Base-by-base conservation (phyloP, 352 stramenopile genomes). In the Pythium aphanidermatum region DNA sequence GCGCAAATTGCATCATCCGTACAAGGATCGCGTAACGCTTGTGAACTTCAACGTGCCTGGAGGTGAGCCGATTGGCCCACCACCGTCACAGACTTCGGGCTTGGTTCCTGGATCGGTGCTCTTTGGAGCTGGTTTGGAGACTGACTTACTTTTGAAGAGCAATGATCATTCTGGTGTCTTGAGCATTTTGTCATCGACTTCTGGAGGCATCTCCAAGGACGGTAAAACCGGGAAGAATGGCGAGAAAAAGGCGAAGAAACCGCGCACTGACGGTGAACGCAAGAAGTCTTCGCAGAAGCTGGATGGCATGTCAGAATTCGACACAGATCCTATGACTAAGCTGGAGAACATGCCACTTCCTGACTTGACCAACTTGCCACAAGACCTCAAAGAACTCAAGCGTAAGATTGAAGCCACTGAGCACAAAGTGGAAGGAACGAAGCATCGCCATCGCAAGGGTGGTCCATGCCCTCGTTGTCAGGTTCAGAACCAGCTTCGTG, bases 341-440 rank as follows among this genome's bases (percentile, higher is more conserved):
- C 33, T 60, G 1, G 61, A 91, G 41, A 85, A 80, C 42, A 37
- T 88, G 40, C 75, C 79, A 9, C 49, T 91, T 26, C 79, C 79
- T 7, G 79, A 91, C 31, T 52, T 87, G 40, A 80, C 61, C 9
- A 88, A 88, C 47, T 55, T 91, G 21, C 79, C 79, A 2, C 74
- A 88, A 53, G 79, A 91, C 33, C 55, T 91, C 17, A 82, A 82
- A 39, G 79, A 91, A 25, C 68, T 91, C 14, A 91, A 91, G 51
- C 74, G 75, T 41, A 91, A 91, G 49, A 91, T 91, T 55, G 79
- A 91, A 55, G 74, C 74, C 20, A 91, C 79, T 0, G 79, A 91
- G 53, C 68, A 83, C 63, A 88, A 88, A 56, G 79, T 91, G 17
- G 79, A 91, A 65, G 79, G 79, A 9, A 91, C 79, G n/a, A 91